A percentile compares a stretch with the other conserved stretches of the same genome.
These are phyloP conservation scores for Syzygium aqueum DNA, from an alignment of 345 rosid genomes.

Conservation along the genomic window DNA sequence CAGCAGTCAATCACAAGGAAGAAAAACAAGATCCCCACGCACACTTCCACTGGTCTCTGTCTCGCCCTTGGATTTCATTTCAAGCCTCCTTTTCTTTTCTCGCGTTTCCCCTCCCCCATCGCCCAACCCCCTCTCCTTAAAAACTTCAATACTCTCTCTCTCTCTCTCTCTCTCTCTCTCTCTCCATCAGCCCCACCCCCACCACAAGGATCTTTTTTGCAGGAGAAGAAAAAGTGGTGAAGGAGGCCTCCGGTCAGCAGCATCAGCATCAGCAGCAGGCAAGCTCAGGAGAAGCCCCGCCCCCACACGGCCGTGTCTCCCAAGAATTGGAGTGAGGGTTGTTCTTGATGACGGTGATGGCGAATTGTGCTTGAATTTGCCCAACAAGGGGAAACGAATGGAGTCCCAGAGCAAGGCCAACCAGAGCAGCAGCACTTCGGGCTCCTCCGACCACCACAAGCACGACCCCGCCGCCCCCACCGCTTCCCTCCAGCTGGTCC, in stretches of 20 bases:
- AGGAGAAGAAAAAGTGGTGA: background rate
- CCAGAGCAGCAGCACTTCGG: background rate
- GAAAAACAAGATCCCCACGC: constrained; percentile 26
- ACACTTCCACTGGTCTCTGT: constrained; percentile 12
- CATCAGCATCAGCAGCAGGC: no score
- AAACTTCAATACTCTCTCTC: background rate
- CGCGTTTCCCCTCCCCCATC: background rate
- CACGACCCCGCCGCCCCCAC: constrained; percentile 1
- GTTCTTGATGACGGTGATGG: background rate
- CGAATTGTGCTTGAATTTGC: background rate
- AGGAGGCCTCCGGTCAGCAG: background rate
- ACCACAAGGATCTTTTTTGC: background rate
- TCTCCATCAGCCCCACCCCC: background rate
- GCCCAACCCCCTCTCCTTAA: background rate
- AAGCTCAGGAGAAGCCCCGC: background rate
- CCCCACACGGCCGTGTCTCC: background rate
- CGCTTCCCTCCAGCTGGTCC: constrained; percentile 20
- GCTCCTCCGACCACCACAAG: background rate
- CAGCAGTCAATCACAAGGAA: constrained; percentile 22
- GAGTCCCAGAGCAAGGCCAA: constrained; percentile 17
- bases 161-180: background rate
- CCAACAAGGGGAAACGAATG: constrained; percentile 3
- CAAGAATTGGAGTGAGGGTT: background rate
- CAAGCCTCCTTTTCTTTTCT: background rate
- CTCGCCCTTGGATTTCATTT: background rate